Evolutionary conservation across 2,329 filamentous ascomycete species (phyloP).

Genomic region (Neobulgaria alba): DNA sequence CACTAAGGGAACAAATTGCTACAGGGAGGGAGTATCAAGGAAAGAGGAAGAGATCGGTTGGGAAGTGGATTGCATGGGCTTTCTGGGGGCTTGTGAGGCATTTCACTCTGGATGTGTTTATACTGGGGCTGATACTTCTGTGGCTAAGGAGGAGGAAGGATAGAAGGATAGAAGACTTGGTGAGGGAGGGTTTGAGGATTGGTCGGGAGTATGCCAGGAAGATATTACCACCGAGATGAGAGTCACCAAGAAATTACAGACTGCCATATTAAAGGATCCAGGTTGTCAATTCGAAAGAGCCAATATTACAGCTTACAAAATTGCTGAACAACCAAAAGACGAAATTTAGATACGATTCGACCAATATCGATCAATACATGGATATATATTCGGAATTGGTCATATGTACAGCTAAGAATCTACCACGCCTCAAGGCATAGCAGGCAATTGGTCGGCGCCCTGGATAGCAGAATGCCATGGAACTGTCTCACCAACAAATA

Average conservation of each 20-base stretch:
- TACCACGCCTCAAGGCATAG: too few relatives aligned
- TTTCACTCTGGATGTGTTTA: conserved; percentile 59
- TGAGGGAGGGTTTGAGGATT: conserved; percentile 53
- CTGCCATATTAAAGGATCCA: too few relatives aligned
- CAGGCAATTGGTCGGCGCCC: conserved; percentile 15
- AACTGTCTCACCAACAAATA: conserved; percentile 15
- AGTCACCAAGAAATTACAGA: too few relatives aligned
- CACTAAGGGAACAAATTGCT: conserved; percentile 83
- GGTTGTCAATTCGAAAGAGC: too few relatives aligned
- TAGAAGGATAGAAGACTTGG: conserved; percentile 62
- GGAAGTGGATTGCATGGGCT: conserved; percentile 63
- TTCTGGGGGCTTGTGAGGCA: conserved; percentile 66
- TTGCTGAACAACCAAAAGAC: too few relatives aligned
- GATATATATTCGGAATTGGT: too few relatives aligned
- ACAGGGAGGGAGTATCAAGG: conserved; percentile 63
- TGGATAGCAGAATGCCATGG: conserved; percentile 16
- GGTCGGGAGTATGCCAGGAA: conserved; percentile 50
- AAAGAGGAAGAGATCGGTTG: conserved; percentile 53
- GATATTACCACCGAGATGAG: conserved; percentile 42
- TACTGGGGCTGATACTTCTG: conserved; percentile 57
- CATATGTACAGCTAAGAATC: too few relatives aligned
- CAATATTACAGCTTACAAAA: too few relatives aligned
- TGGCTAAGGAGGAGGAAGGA: conserved; percentile 69
- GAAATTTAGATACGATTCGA: too few relatives aligned
- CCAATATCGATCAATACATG: too few relatives aligned